Conservation (phyloP, 352 stramenopile genomes). For the Blastocystis sp. region DNA sequence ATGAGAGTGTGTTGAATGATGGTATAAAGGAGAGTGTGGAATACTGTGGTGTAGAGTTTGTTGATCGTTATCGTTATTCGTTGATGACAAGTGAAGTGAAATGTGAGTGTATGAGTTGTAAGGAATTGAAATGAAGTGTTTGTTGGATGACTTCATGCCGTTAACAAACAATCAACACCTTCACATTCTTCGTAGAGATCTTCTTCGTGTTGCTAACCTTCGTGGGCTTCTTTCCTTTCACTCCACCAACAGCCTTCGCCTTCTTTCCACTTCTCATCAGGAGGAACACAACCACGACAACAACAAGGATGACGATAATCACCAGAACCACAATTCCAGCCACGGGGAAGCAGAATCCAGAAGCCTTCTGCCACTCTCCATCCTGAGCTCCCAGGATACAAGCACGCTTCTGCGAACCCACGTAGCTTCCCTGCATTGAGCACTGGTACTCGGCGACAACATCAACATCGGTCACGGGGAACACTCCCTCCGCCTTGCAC, state of each 20-base stretch:
- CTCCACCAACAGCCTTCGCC: not conserved
- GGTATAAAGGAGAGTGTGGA: not conserved
- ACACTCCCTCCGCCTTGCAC: not conserved
- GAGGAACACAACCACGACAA: conserved; percentile 8
- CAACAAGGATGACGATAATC: not conserved
- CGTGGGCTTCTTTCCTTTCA: not conserved
- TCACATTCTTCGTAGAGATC: not conserved
- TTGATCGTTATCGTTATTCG: not conserved
- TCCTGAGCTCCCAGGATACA: not conserved
- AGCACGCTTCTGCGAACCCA: conserved; percentile 18
- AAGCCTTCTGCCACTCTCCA: conserved; percentile 1
- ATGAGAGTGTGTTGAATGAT: not conserved
- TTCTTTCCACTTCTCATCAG: not conserved
- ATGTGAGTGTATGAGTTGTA: not conserved
- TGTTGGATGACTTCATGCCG: not conserved
- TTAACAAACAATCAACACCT: not conserved
- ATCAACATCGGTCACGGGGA: not conserved
- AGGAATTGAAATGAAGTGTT: not conserved
- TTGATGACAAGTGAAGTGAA: not conserved
- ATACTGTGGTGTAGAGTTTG: not conserved
- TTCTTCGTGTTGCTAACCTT: not conserved
- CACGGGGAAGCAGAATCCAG: not conserved
- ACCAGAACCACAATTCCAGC: not conserved
- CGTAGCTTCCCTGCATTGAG: not conserved
- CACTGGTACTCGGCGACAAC: not conserved